Conservation (phyloP, 768 basidiomycete species). For the Dendrothele bispora region DNA sequence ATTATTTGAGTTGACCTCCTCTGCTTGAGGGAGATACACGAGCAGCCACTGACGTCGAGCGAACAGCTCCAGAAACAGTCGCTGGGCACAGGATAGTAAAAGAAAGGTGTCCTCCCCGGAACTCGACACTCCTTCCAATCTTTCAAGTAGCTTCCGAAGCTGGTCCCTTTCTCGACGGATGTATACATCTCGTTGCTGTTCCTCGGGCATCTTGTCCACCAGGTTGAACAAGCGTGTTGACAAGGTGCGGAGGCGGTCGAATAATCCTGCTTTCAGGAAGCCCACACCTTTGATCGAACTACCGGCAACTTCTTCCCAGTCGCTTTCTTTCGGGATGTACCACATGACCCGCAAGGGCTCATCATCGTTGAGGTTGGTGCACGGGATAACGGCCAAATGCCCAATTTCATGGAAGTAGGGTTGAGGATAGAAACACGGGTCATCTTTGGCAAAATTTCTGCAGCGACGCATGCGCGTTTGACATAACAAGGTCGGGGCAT, state of each 20-base stretch:
- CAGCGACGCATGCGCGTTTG: background rate
- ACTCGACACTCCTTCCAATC: background rate
- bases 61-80: background rate
- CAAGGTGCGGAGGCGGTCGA: background rate
- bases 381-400: conserved; percentile 1
- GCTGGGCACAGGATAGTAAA: background rate
- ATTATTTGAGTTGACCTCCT: background rate
- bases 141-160: background rate
- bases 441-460: conserved; percentile 3
- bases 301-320: background rate
- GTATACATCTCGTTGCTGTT: background rate
- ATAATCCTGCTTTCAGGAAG: background rate
- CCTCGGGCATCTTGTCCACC: background rate
- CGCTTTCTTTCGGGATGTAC: background rate
- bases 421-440: conserved; percentile 1
- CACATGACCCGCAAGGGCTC: background rate
- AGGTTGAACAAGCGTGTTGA: background rate
- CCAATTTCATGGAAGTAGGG: background rate
- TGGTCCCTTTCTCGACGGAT: background rate
- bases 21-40: background rate
- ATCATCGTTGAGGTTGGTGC: background rate
- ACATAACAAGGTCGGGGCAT: background rate
- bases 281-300: background rate
- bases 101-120: background rate
- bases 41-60: background rate